These are phyloP conservation scores for Fomitopsis schrenkii DNA, from an alignment of 1,284 basidiomycete genomes.

Conservation along the genomic window DNA sequence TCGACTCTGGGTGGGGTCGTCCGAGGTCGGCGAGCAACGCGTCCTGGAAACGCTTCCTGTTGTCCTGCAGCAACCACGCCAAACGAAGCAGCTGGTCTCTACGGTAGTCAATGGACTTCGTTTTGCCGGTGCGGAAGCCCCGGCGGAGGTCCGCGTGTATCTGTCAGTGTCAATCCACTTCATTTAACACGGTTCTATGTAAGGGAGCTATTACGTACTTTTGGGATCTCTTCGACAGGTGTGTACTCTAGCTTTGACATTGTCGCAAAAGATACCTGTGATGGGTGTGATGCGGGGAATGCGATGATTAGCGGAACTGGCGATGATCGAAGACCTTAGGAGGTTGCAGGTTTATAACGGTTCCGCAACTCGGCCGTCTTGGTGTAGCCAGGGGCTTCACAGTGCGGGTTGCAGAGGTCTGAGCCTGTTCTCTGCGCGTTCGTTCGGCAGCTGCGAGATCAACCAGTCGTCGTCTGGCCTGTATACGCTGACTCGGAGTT, in stretches of 20 bases:
- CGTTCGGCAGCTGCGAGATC: no score
- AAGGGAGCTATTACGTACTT: slow-evolving; percentile 6
- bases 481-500: no score
- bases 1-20: slow-evolving; percentile 46
- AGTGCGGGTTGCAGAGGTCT: no score
- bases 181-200: neutral
- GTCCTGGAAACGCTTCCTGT: slow-evolving; percentile 49
- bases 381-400: neutral
- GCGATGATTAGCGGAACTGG: no score
- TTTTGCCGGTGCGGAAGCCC: slow-evolving; percentile 57
- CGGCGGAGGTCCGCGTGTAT: slow-evolving; percentile 46
- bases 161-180: slow-evolving; percentile 28
- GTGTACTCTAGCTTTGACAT: slow-evolving; percentile 11
- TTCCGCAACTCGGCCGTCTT: neutral
- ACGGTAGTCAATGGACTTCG: slow-evolving; percentile 53
- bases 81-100: slow-evolving; percentile 68
- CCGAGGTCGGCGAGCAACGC: slow-evolving; percentile 54
- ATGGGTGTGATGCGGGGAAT: neutral
- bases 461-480: no score
- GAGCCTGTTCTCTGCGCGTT: no score
- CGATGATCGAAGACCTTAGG: no score
- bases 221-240: slow-evolving; percentile 13
- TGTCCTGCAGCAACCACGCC: slow-evolving; percentile 63
- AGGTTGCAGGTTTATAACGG: no score
- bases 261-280: neutral